A percentile compares a stretch with the other conserved stretches of the same genome.
Conservation (phyloP, 2,329 filamentous ascomycete genomes). For the Cytospora piceicola region DNA sequence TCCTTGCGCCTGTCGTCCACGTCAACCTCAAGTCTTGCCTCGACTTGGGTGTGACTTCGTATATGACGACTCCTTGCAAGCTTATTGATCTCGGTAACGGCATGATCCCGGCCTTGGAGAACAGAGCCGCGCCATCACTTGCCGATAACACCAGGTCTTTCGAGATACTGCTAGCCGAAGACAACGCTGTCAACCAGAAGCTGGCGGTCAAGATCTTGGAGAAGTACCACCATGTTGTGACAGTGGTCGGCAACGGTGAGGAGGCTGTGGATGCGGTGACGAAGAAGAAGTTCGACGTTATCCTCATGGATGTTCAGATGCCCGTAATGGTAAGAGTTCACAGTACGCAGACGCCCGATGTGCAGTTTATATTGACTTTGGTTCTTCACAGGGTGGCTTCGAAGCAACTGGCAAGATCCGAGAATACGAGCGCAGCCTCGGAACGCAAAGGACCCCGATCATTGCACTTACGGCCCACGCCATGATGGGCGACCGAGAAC, state of each 20-base stretch:
- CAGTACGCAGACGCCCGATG: constrained; percentile 2
- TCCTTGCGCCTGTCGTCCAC: constrained; percentile 85
- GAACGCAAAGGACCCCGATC: constrained; percentile 84
- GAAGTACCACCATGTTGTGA: constrained; percentile 92
- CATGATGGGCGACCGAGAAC: constrained; percentile 97
- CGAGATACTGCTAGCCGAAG: constrained; percentile 92
- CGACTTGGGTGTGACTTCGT: constrained; percentile 96
- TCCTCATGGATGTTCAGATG: constrained; percentile 99
- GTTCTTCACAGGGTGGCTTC: constrained; percentile 73
- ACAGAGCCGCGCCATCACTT: constrained; percentile 85
- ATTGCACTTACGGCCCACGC: constrained; percentile 97
- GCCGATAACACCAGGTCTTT: constrained; percentile 95
- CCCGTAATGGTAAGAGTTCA: constrained; percentile 81
- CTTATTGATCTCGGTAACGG: constrained; percentile 94
- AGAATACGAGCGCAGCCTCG: constrained; percentile 85
- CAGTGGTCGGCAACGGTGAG: constrained; percentile 91
- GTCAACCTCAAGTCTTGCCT: constrained; percentile 92
- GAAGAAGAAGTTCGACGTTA: constrained; percentile 90
- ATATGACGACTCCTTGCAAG: constrained; percentile 96
- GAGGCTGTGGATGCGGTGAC: constrained; percentile 94
- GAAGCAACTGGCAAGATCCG: constrained; percentile 96
- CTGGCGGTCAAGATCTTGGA: constrained; percentile 95
- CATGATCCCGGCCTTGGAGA: constrained; percentile 93
- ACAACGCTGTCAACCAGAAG: constrained; percentile 96
- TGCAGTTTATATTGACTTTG: constrained; percentile 43